A percentile compares a stretch with the other conserved stretches of the same genome.
phyloP scores from a whole-genome alignment of 2,329 filamentous ascomycete species.

The Periconia macrospinosa region DNA sequence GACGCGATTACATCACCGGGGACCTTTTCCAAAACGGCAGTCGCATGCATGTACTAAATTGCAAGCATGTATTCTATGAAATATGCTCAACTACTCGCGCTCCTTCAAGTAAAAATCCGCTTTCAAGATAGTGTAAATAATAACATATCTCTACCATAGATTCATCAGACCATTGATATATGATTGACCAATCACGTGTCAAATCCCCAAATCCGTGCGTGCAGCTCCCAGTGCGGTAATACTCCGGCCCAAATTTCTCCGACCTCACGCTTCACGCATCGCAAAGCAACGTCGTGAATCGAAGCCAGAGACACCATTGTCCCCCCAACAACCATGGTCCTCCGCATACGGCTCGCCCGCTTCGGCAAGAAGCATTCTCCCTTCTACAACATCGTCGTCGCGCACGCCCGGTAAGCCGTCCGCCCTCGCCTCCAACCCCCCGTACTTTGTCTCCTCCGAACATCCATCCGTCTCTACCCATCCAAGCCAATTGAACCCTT shows the following conservation, averaged over 20 bases:
- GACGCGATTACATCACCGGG: conserved; percentile 33
- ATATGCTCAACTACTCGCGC: too few relatives aligned
- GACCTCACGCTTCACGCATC: neutral
- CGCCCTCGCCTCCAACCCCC: neutral
- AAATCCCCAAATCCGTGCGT: neutral
- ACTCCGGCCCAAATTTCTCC: conserved; percentile 19
- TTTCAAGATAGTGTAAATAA: neutral
- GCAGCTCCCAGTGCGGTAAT: conserved; percentile 3
- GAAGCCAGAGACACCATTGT: neutral
- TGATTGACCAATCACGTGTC: conserved; percentile 16
- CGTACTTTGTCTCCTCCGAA: neutral
- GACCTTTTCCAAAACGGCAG: too few relatives aligned
- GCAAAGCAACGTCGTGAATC: neutral
- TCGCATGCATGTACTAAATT: too few relatives aligned
- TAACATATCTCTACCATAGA: neutral
- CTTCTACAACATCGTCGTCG: conserved; percentile 96
- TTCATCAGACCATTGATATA: neutral
- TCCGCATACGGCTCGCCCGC: conserved; percentile 90
- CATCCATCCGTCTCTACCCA: neutral
- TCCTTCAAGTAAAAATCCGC: too few relatives aligned
- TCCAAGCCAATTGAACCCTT: neutral
- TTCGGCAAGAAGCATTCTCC: conserved; percentile 88
- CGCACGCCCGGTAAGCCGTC: conserved; percentile 75
- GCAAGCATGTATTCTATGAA: too few relatives aligned
- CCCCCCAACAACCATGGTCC: conserved; percentile 66